phyloP scores from a whole-genome alignment of 495 filamentous ascomycete species.

The Choiromyces venosus region DNA sequence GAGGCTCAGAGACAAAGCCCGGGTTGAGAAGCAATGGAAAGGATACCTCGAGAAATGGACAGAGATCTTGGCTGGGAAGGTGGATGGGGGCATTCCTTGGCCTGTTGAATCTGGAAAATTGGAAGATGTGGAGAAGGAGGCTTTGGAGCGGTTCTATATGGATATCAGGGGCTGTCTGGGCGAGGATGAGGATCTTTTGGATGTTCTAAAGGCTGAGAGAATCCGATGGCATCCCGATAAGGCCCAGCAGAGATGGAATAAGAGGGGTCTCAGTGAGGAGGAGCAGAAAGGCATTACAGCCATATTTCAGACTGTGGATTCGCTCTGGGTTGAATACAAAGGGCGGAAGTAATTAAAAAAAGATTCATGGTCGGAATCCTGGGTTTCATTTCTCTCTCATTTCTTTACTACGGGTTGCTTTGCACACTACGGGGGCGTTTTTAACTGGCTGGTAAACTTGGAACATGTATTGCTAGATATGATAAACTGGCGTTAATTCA shows the following conservation, averaged over 20 bases:
- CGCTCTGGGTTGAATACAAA: slow-evolving; percentile 62
- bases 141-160: slow-evolving; percentile 60
- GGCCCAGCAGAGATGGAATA: slow-evolving; percentile 82
- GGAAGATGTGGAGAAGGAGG: slow-evolving; percentile 57
- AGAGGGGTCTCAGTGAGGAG: slow-evolving; percentile 56
- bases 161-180: slow-evolving; percentile 44
- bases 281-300: slow-evolving; percentile 76
- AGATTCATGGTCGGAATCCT: not conserved
- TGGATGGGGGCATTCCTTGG: slow-evolving; percentile 60
- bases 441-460: not conserved
- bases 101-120: slow-evolving; percentile 62
- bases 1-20: slow-evolving; percentile 49
- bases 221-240: slow-evolving; percentile 98
- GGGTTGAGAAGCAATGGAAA: slow-evolving; percentile 57
- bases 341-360: slow-evolving; percentile 30
- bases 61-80: slow-evolving; percentile 49
- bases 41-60: slow-evolving; percentile 59
- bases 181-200: slow-evolving; percentile 46
- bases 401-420: not conserved
- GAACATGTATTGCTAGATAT: not conserved
- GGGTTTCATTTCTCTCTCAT: not conserved
- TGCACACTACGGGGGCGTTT: not conserved
- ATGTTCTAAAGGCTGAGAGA: slow-evolving; percentile 73
- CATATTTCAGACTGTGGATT: slow-evolving; percentile 86
- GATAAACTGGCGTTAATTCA: not conserved